Evolutionary conservation across 2,329 filamentous ascomycete genomes (phyloP).

Genomic region (Massarina eburnea): DNA sequence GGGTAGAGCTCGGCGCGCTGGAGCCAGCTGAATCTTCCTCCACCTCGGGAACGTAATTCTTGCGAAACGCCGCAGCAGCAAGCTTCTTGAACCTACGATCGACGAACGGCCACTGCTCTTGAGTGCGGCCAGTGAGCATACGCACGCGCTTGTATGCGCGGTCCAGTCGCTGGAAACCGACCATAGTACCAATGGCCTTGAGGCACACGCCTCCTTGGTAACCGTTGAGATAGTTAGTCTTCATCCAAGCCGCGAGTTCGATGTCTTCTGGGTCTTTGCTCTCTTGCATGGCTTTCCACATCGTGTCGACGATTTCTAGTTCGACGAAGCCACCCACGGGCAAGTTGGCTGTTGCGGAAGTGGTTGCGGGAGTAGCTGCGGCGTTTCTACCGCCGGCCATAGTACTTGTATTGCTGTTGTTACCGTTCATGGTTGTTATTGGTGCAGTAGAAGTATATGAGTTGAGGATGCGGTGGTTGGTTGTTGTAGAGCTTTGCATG

Average conservation of each 20-base stretch:
- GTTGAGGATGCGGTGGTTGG: neutral
- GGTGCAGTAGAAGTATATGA: no score
- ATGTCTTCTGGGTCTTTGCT: slow-evolving; percentile 23
- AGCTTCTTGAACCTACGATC: slow-evolving; percentile 25
- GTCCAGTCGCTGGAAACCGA: slow-evolving; percentile 27
- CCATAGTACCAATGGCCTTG: slow-evolving; percentile 17
- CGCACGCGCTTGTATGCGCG: slow-evolving; percentile 32
- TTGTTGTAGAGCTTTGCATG: neutral
- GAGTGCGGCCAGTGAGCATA: slow-evolving; percentile 28
- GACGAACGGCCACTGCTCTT: slow-evolving; percentile 39
- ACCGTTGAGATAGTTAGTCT: slow-evolving; percentile 22
- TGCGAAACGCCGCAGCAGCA: slow-evolving; percentile 10
- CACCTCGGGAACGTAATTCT: neutral
- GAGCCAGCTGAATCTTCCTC: neutral
- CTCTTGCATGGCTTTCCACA: slow-evolving; percentile 20
- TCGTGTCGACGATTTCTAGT: slow-evolving; percentile 21
- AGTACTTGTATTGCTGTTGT: neutral
- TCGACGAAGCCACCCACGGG: slow-evolving; percentile 25
- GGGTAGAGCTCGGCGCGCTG: neutral
- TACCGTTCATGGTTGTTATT: no score
- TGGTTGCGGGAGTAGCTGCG: neutral
- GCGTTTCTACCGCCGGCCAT: neutral
- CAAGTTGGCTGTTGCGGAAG: neutral
- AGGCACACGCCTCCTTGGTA: slow-evolving; percentile 5
- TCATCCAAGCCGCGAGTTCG: slow-evolving; percentile 25